Conservation (phyloP, 441 rosid genomes). For the Brassica hybrid region DNA sequence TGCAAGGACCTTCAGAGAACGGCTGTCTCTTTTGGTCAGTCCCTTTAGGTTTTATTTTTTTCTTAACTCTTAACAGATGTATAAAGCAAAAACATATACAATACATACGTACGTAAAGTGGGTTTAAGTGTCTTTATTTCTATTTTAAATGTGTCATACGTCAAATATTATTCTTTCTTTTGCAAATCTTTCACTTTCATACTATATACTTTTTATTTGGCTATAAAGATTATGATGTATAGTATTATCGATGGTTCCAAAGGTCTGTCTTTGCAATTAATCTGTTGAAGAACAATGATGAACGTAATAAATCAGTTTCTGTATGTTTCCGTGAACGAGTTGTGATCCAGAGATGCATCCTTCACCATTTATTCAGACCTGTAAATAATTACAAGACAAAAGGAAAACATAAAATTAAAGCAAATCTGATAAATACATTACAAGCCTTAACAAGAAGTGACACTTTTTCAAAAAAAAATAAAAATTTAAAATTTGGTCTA, state of each 20-base stretch:
- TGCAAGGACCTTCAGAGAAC: slow-evolving; percentile 60
- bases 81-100: slow-evolving; percentile 27
- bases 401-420: slow-evolving; percentile 26
- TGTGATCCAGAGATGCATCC: not conserved
- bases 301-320: slow-evolving; percentile 36
- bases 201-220: slow-evolving; percentile 14
- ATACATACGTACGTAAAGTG: slow-evolving; percentile 38
- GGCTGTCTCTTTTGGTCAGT: slow-evolving; percentile 63
- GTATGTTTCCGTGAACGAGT: slow-evolving; percentile 40
- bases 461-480: not conserved
- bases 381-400: slow-evolving; percentile 37
- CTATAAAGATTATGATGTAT: slow-evolving; percentile 6
- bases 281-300: slow-evolving; percentile 31
- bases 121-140: slow-evolving; percentile 25
- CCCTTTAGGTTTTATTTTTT: slow-evolving; percentile 44
- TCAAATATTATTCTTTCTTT: slow-evolving; percentile 40
- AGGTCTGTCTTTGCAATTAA: slow-evolving; percentile 28
- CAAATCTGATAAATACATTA: slow-evolving; percentile 2
- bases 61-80: slow-evolving; percentile 29
- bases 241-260: not conserved
- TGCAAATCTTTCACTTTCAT: slow-evolving; percentile 32
- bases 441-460: slow-evolving; percentile 24
- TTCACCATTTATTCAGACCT: slow-evolving; percentile 34
- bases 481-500: not conserved
- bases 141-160: slow-evolving; percentile 37